These are phyloP conservation scores for Myriosclerotinia scirpicola DNA, from an alignment of 2,329 filamentous ascomycete species.

Conservation along the genomic window DNA sequence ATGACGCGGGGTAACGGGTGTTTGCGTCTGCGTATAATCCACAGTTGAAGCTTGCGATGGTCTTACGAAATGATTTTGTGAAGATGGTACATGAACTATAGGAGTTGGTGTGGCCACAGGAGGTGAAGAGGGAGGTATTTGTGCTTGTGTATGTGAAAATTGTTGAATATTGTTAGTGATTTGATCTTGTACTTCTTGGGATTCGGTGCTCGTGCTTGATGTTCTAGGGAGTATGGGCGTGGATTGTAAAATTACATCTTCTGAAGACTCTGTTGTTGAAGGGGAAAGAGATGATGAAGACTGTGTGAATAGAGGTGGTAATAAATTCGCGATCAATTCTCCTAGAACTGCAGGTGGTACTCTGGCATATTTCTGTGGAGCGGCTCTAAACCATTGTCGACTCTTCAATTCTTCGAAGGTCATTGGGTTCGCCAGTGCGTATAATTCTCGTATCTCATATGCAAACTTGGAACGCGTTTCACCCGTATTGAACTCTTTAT, in stretches of 20 bases:
- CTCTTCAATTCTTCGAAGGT: constrained; percentile 52
- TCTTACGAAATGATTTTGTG: not conserved
- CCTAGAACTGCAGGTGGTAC: constrained; percentile 58
- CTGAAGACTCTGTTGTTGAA: not conserved
- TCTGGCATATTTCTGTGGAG: constrained; percentile 54
- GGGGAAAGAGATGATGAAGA: constrained; percentile 5
- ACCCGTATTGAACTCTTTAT: constrained; percentile 46
- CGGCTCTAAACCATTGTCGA: constrained; percentile 54
- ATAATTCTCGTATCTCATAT: constrained; percentile 57
- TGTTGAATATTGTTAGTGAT: constrained; percentile 35
- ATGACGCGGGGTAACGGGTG: not conserved
- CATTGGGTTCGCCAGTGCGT: constrained; percentile 61
- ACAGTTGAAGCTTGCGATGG: constrained; percentile 40
- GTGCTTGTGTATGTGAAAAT: constrained; percentile 30
- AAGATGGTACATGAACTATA: constrained; percentile 2
- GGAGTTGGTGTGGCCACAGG: not conserved
- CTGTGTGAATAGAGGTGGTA: constrained; percentile 50
- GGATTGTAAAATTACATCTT: not conserved
- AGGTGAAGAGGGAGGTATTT: constrained; percentile 6
- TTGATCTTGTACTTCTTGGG: constrained; percentile 38
- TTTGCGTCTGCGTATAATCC: constrained; percentile 33
- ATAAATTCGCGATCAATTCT: constrained; percentile 58
- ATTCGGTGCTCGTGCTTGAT: constrained; percentile 32
- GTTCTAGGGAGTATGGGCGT: not conserved
- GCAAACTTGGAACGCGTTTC: constrained; percentile 39